phyloP scores from a whole-genome alignment of 768 basidiomycete genomes.

The Boletus rufocinnamomeus region DNA sequence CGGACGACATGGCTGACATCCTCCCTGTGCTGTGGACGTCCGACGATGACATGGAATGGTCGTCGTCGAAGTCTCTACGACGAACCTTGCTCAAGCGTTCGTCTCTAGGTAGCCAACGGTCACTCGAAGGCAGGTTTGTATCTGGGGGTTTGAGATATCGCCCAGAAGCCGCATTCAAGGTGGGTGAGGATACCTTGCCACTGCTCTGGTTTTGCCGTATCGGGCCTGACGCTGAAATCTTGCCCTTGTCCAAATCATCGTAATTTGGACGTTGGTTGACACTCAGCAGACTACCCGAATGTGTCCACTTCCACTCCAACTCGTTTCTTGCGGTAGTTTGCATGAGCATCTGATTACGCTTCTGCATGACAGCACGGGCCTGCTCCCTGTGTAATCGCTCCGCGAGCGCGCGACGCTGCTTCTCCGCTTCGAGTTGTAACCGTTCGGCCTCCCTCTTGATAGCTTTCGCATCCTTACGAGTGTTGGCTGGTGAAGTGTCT shows the following conservation, averaged over 20 bases:
- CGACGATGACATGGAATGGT: slow-evolving; percentile 88
- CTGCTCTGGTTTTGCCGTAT: slow-evolving; percentile 58
- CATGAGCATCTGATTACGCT: slow-evolving; percentile 76
- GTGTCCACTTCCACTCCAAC: slow-evolving; percentile 59
- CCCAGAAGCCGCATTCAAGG: slow-evolving; percentile 63
- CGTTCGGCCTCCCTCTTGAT: slow-evolving; percentile 82
- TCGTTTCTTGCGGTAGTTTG: slow-evolving; percentile 52
- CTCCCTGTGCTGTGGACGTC: slow-evolving; percentile 76
- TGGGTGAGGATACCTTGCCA: slow-evolving; percentile 44
- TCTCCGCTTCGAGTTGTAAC: slow-evolving; percentile 77
- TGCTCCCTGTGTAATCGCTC: slow-evolving; percentile 81
- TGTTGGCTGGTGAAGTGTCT: slow-evolving; percentile 45
- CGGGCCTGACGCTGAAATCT: slow-evolving; percentile 59
- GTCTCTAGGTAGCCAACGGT: slow-evolving; percentile 50
- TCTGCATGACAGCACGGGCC: slow-evolving; percentile 90
- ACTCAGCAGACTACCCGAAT: slow-evolving; percentile 45
- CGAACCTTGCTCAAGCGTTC: slow-evolving; percentile 77
- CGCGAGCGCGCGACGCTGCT: slow-evolving; percentile 75
- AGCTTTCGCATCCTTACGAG: slow-evolving; percentile 66
- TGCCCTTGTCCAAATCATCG: slow-evolving; percentile 43
- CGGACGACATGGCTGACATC: slow-evolving; percentile 78
- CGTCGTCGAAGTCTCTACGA: slow-evolving; percentile 83
- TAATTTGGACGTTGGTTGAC: slow-evolving; percentile 38
- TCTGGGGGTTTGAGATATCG: slow-evolving; percentile 48
- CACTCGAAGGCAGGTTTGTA: slow-evolving; percentile 37